phyloP scores from a whole-genome alignment of 1,284 basidiomycete species.

The Ganoderma sinense region DNA sequence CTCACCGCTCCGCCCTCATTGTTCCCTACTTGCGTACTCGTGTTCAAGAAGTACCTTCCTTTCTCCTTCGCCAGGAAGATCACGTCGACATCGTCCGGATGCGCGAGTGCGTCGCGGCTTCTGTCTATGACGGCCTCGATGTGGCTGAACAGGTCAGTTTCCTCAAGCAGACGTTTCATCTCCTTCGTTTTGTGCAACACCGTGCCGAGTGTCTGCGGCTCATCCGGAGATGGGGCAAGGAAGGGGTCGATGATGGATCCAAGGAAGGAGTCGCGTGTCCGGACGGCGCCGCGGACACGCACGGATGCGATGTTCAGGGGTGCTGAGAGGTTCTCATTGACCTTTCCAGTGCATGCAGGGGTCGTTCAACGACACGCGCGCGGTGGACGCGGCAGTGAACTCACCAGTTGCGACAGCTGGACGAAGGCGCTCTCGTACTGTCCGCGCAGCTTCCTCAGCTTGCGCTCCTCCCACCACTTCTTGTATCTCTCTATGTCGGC shows the following conservation, averaged over 20 bases:
- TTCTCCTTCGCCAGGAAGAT: conserved; percentile 83
- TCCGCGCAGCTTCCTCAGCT: conserved; percentile 70
- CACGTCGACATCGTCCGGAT: conserved; percentile 83
- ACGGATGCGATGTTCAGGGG: conserved; percentile 76
- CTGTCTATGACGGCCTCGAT: conserved; percentile 80
- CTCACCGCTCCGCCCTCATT: conserved; percentile 88
- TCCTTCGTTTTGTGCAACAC: conserved; percentile 74
- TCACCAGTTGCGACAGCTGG: conserved; percentile 76
- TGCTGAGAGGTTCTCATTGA: conserved; percentile 68
- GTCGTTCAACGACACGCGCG: neutral
- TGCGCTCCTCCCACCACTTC: conserved; percentile 75
- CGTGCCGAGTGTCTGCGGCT: conserved; percentile 59
- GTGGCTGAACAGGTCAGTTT: conserved; percentile 79
- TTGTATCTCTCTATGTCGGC: conserved; percentile 59
- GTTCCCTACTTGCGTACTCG: conserved; percentile 93
- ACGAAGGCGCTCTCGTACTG: conserved; percentile 81
- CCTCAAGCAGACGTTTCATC: conserved; percentile 68
- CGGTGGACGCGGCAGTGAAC: conserved; percentile 35
- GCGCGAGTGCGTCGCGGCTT: conserved; percentile 62
- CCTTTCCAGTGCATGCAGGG: conserved; percentile 47
- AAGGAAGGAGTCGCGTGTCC: conserved; percentile 85
- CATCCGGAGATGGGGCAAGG: conserved; percentile 42
- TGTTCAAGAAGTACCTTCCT: conserved; percentile 84
- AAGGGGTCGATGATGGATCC: conserved; percentile 79
- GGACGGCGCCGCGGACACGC: conserved; percentile 78